Evolutionary conservation across 257 asterid species (phyloP), one percentile per base, ranked within the genome.

Genomic region (Echites panduratus): DNA sequence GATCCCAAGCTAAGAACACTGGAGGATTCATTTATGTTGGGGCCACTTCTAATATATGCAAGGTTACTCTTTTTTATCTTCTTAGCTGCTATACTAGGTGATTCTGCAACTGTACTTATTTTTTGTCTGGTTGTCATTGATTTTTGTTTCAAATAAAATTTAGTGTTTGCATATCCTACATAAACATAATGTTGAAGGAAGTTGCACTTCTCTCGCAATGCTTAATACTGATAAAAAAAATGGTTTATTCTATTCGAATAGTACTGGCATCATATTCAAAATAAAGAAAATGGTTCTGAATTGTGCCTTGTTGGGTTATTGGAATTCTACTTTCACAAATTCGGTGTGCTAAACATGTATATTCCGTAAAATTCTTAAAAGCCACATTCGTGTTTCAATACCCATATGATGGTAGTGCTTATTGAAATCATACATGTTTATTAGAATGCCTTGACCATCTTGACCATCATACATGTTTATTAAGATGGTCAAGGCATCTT

Each of bases 11-110:
- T 91, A 72, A 87, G 99, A 84, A 80, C 76, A n/a, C 89, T 85
- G 22, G 98, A 95, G 82, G 86, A 77, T 75, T 89, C 98, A 5
- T 95, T 95, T 80, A 81, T 95, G 89, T 84, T 95, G 87, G 99
- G 99, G 50, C 83, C 93, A 66, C 89, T 95, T 80, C 99, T 95
- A 50, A 72, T 95, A 54, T 87, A 84, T 73, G 89, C 98, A 70
- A 95, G 97, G 99, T 94, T 79, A 29, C 26, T n/a, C 14, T 73
- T 68, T 20, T 58, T 70, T 50, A 58, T 48, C 66, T 57, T 73
- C 24, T 26, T 20, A 43, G 64, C 66, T 53, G 29, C 45, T 32
- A n/a, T 70, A 41, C 17, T 50, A 38, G 48, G 59, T 52, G 43
- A 56, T 70, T 56, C 29, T 75, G 50, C n/a, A 43, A 49, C 66